Conservation (phyloP, 2,329 filamentous ascomycete genomes). For the Paecilomyces fulvus region DNA sequence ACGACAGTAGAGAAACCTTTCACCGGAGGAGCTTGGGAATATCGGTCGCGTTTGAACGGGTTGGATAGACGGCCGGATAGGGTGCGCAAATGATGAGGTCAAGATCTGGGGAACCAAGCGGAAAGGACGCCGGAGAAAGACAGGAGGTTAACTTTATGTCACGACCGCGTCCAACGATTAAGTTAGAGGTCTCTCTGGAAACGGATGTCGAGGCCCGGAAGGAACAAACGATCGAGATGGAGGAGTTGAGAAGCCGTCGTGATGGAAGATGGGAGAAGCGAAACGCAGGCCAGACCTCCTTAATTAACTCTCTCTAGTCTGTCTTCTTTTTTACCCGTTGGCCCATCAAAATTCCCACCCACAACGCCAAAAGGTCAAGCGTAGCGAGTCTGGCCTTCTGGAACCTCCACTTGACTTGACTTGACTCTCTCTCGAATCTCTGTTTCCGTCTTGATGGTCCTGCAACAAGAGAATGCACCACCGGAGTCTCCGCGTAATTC, state of each 20-base stretch:
- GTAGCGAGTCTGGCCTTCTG: not conserved
- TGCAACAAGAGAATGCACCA: not conserved
- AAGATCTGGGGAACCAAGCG: conserved; percentile 8
- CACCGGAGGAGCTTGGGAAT: not conserved
- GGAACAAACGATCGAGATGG: not conserved
- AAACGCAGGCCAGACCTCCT: not conserved
- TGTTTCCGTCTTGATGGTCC: not conserved
- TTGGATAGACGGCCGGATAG: conserved; percentile 5
- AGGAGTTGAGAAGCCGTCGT: conserved; percentile 11
- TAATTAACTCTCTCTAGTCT: not conserved
- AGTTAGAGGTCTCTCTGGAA: not conserved
- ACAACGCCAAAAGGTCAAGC: not conserved
- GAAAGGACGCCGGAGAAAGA: conserved; percentile 3
- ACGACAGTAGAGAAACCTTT: not conserved
- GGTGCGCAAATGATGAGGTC: conserved; percentile 8
- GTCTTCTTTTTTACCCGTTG: not conserved
- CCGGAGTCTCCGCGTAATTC: not conserved
- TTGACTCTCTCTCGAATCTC: not conserved
- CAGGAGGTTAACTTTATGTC: not conserved
- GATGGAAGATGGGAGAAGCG: conserved; percentile 1
- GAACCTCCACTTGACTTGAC: not conserved
- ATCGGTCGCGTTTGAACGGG: not conserved
- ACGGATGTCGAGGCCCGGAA: not conserved
- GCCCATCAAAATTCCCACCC: not conserved
- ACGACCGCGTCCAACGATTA: not conserved